These are phyloP conservation scores for Aspergillus saccharolyticus DNA, from an alignment of 495 filamentous ascomycete genomes.

Conservation along the genomic window DNA sequence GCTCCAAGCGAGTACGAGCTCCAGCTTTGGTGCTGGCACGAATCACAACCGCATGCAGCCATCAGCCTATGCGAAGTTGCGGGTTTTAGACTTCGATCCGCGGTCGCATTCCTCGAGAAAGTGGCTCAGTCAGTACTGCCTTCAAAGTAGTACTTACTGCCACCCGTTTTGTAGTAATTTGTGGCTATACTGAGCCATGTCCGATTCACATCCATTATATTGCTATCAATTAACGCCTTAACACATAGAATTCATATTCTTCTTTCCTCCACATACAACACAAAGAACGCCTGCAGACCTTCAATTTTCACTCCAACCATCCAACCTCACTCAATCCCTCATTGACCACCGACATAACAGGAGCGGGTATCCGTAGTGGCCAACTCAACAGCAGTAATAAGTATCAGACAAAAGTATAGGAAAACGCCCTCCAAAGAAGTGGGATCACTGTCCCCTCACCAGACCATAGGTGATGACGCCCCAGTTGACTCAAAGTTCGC, in stretches of 20 bases:
- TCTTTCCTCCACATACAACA: no score
- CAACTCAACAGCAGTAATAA: background rate
- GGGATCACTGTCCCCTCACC: background rate
- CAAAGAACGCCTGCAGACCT: background rate
- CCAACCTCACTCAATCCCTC: background rate
- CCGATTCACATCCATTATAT: no score
- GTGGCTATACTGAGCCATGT: background rate
- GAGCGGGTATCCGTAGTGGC: conserved; percentile 1
- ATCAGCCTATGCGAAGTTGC: background rate
- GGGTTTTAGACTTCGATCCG: background rate
- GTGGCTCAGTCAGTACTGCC: no score
- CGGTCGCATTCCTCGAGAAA: background rate
- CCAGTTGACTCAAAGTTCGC: no score
- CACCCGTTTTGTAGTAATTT: no score
- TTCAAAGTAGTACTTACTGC: no score
- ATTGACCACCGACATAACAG: background rate
- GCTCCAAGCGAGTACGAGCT: background rate
- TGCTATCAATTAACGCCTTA: no score
- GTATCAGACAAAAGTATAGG: background rate
- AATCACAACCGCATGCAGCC: background rate
- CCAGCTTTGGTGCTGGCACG: background rate
- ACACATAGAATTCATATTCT: no score
- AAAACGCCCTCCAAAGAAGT: background rate
- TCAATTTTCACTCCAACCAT: background rate
- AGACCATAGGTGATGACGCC: background rate